Conservation (phyloP, 2,329 filamentous ascomycete genomes). For the Phialophora chinensis region DNA sequence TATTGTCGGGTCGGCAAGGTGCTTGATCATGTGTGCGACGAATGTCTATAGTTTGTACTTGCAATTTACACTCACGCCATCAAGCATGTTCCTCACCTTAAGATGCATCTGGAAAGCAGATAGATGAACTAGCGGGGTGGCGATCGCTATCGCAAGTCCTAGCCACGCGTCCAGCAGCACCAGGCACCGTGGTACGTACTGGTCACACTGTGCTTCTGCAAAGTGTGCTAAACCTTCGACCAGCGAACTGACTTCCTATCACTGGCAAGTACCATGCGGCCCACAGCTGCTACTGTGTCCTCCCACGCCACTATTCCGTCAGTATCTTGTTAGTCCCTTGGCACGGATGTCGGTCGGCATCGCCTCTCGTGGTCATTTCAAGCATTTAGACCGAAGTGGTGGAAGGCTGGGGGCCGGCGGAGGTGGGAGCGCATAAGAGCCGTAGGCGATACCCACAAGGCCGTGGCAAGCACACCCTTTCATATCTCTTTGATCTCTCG, state of each 20-base stretch:
- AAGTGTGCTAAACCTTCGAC: neutral
- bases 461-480: slow-evolving; percentile 2
- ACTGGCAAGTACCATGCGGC: neutral
- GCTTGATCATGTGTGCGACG: neutral
- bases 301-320: neutral
- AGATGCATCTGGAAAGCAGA: neutral
- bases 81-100: neutral
- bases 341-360: slow-evolving; percentile 9
- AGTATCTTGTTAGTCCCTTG: neutral
- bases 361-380: slow-evolving; percentile 15
- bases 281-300: neutral
- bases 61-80: neutral
- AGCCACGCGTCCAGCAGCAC: neutral
- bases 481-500: slow-evolving; percentile 2
- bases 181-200: neutral
- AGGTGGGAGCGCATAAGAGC: neutral
- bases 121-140: neutral
- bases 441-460: slow-evolving; percentile 4
- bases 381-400: neutral
- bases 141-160: neutral
- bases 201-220: neutral
- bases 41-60: neutral
- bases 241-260: neutral
- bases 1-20: neutral
- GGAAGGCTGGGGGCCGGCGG: slow-evolving; percentile 5